Conservation (phyloP, 2,329 filamentous ascomycete species). For the Paecilomyces dactylethromorphus region DNA sequence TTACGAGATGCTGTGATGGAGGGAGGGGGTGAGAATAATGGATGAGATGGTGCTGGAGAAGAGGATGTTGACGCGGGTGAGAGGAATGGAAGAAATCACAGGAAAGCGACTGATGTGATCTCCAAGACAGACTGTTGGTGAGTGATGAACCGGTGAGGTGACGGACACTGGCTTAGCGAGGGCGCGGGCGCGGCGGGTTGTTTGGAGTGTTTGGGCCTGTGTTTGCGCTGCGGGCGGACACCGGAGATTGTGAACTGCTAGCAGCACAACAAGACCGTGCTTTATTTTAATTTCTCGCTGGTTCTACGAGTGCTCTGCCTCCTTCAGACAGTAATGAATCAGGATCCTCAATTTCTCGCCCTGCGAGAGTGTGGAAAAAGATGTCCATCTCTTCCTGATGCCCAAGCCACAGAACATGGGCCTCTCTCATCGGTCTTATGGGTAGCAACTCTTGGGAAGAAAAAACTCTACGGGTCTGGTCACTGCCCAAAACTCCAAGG, state of each 20-base stretch:
- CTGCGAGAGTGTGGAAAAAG: neutral
- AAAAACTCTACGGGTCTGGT: neutral
- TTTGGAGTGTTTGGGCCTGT: conserved; percentile 12
- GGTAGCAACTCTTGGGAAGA: neutral
- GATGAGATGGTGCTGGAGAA: conserved; percentile 6
- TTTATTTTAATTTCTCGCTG: neutral
- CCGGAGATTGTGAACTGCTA: neutral
- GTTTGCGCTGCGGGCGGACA: neutral
- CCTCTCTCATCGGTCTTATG: neutral
- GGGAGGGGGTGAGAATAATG: conserved; percentile 19
- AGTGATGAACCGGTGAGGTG: conserved; percentile 20
- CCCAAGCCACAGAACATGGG: neutral
- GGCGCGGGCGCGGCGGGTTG: conserved; percentile 9
- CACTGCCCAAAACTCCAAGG: neutral
- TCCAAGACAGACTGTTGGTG: conserved; percentile 8
- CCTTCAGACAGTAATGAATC: neutral
- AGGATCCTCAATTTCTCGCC: neutral
- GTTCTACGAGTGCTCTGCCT: neutral
- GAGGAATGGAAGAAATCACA: conserved; percentile 1
- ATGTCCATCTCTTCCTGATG: neutral
- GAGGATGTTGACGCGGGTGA: conserved; percentile 1
- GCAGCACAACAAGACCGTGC: neutral
- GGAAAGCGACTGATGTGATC: conserved; percentile 12
- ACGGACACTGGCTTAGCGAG: conserved; percentile 16
- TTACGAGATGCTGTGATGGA: conserved; percentile 47